Base-by-base conservation (phyloP, 768 basidiomycete genomes). In the Russula earlei region DNA sequence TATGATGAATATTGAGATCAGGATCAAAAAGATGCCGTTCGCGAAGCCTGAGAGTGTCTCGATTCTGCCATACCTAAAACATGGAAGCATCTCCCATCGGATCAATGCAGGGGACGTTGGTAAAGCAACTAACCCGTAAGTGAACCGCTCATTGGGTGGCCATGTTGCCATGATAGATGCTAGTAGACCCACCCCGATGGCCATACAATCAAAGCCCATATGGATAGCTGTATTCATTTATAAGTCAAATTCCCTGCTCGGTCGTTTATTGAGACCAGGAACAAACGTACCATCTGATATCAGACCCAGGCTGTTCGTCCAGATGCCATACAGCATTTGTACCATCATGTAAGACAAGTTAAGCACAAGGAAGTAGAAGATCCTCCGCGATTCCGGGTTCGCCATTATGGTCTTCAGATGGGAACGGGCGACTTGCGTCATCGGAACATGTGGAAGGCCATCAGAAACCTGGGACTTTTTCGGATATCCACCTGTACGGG, bases 161-260 rank as follows among this genome's bases (percentile, higher is more conserved):
- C 96, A 98, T 11, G 87, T 94, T 2, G 95, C 92, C 87, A 98
- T 98, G 5, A 99, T 89, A 9, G 91, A 94, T 5, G 96, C 96
- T 54, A 96, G 83, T 3, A 99, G 77, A 2, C 96, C 96, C 50
- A 99, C 90, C 0, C 83, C 92, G 49, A 99, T 91, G 0, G 95
- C 95, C 80, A 97, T 83, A 66, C 96, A 98, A 71, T 99, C 96
- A 63, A 99, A 99, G 11, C 92, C 91, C 96, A 98, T 99, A 67
- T 99, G 96, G 36, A 99, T 98, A 20, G 96, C 95, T 98, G 62
- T 31, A 31, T 31, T 5, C 10, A 31, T 31, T 5, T 19, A 14
- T 15, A 12, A 4, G 14, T 36, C 7, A 47, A n/a, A 47, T 36
- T 42, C 29, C 17, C 24, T 25, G 17, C 25, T 25, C 31, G 29